A percentile compares a stretch with the other conserved stretches of the same genome.
phyloP scores from a whole-genome alignment of 345 rosid genomes.

The Erucastrum elatum region DNA sequence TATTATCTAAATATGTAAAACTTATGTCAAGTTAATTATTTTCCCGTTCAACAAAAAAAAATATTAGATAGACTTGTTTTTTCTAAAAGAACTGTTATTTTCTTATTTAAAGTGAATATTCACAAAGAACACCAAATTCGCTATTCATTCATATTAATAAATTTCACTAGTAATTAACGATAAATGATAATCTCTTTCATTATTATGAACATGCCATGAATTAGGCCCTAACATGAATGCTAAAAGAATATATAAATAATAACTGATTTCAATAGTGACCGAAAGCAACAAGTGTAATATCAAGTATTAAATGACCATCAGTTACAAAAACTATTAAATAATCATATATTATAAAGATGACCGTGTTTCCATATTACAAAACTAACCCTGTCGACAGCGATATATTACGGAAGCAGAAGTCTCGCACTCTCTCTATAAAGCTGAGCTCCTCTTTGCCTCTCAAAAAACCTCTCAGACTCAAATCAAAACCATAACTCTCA shows the following conservation, averaged over 20 bases:
- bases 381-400: slow-evolving; percentile 27
- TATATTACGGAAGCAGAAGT: not conserved
- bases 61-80: not conserved
- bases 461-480: slow-evolving; percentile 21
- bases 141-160: not conserved
- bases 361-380: not conserved
- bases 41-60: not conserved
- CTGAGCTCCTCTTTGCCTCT: slow-evolving; percentile 11
- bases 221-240: not conserved
- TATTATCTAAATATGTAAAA: not conserved
- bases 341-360: not conserved
- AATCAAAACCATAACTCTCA: slow-evolving; percentile 4
- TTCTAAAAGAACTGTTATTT: not conserved
- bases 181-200: no score
- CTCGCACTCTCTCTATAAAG: slow-evolving; percentile 27
- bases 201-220: not conserved
- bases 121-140: not conserved
- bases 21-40: not conserved
- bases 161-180: not conserved
- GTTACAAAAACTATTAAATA: no score
- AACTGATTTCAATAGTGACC: not conserved
- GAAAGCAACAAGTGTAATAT: slow-evolving; percentile 21
- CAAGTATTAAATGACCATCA: no score
- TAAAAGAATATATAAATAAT: not conserved
- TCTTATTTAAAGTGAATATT: no score